Conservation (phyloP, 345 rosid species). For the Pseudoturritis turrita region DNA sequence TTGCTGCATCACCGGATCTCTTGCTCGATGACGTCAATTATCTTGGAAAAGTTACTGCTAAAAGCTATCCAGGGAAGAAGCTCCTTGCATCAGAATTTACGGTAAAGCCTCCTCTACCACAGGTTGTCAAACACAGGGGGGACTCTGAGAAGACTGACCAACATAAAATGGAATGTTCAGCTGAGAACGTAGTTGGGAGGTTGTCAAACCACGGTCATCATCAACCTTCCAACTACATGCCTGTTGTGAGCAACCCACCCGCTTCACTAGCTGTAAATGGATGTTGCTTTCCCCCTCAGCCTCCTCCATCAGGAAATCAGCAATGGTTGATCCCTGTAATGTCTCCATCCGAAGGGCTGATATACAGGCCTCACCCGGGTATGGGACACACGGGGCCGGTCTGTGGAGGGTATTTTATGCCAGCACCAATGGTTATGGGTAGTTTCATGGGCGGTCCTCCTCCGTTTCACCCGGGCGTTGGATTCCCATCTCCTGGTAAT, state of each 20-base stretch:
- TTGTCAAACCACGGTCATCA: slow-evolving; percentile 30
- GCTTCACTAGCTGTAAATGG: slow-evolving; percentile 11
- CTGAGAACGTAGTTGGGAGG: slow-evolving; percentile 24
- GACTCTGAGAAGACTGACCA: slow-evolving; percentile 32
- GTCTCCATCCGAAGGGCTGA: slow-evolving; percentile 88
- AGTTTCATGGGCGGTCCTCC: slow-evolving; percentile 25
- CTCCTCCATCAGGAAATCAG: slow-evolving; percentile 39
- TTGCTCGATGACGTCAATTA: slow-evolving; percentile 51
- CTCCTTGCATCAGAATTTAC: slow-evolving; percentile 37
- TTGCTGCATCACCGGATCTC: slow-evolving; percentile 66
- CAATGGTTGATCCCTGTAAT: slow-evolving; percentile 88
- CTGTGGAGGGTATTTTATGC: slow-evolving; percentile 42
- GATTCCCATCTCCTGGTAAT: slow-evolving; percentile 48
- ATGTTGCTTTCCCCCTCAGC: slow-evolving; percentile 53
- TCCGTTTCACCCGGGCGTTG: slow-evolving; percentile 45
- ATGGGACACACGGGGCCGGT: slow-evolving; percentile 51
- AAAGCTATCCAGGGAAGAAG: slow-evolving; percentile 43
- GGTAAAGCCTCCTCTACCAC: slow-evolving; percentile 39
- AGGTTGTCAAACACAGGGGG: slow-evolving; percentile 35
- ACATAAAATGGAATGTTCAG: slow-evolving; percentile 31
- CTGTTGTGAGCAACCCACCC: slow-evolving; percentile 20
- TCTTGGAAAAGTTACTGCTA: slow-evolving; percentile 39
- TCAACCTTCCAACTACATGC: slow-evolving; percentile 41
- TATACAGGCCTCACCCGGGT: slow-evolving; percentile 75
- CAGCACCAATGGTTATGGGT: slow-evolving; percentile 39